These are phyloP conservation scores for Diaporthe longicolla DNA, from an alignment of 2,329 filamentous ascomycete species.

Conservation along the genomic window DNA sequence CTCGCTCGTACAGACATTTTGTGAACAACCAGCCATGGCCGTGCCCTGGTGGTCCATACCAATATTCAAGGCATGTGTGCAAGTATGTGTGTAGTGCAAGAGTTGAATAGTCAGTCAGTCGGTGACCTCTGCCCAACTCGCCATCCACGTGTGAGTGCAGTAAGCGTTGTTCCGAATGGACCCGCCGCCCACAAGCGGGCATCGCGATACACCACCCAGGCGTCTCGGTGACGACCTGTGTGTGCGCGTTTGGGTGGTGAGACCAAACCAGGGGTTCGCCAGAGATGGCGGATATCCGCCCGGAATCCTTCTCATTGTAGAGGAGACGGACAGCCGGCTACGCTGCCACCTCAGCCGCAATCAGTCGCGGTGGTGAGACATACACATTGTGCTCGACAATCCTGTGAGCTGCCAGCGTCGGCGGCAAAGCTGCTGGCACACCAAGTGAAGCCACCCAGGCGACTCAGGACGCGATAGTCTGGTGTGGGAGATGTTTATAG, in stretches of 20 bases:
- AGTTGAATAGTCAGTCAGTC: background rate
- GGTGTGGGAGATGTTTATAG: background rate
- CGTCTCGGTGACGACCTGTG: background rate
- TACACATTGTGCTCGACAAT: background rate
- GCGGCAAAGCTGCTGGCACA: background rate
- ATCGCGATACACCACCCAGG: too few relatives aligned
- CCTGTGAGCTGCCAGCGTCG: background rate
- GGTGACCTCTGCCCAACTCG: too few relatives aligned
- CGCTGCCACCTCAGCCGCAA: constrained; percentile 12
- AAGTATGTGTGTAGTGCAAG: background rate
- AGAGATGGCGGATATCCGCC: background rate
- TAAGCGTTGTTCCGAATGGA: background rate
- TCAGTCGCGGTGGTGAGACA: constrained; percentile 9
- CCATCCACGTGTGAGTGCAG: background rate
- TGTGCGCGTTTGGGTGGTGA: background rate
- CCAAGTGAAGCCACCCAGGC: background rate
- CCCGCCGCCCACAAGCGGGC: background rate
- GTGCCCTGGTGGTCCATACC: background rate
- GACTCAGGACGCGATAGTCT: too few relatives aligned
- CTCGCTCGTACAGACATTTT: too few relatives aligned
- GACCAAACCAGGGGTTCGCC: background rate
- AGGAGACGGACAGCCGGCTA: background rate
- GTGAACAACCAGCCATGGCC: too few relatives aligned
- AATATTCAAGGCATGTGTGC: background rate
- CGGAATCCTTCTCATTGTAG: background rate